Conservation (phyloP, 2,329 filamentous ascomycete species). For the Verticillium nubilum region DNA sequence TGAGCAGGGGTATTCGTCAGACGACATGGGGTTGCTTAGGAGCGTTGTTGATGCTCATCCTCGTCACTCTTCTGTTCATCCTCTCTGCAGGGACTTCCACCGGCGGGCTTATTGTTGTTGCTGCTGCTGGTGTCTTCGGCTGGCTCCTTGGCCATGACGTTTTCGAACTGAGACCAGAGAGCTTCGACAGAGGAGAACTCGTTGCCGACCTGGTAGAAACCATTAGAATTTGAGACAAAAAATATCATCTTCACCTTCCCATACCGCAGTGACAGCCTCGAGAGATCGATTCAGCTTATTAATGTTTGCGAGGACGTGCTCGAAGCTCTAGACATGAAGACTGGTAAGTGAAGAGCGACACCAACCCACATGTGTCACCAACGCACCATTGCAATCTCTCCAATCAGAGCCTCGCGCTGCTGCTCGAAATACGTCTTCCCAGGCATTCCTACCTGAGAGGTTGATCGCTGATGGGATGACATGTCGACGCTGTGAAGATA, state of each 20-base stretch:
- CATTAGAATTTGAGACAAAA: neutral
- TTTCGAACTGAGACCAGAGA: conserved; percentile 95
- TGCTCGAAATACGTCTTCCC: conserved; percentile 68
- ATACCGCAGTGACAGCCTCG: conserved; percentile 82
- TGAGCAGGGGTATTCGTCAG: conserved; percentile 1
- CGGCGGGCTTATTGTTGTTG: conserved; percentile 12
- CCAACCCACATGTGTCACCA: too few relatives aligned
- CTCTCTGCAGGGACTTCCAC: conserved; percentile 18
- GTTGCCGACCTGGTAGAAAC: conserved; percentile 69
- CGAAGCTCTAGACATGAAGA: conserved; percentile 64
- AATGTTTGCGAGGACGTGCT: conserved; percentile 90
- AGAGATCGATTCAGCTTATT: conserved; percentile 91
- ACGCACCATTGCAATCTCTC: conserved; percentile 66
- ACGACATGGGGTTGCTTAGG: neutral
- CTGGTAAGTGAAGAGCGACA: too few relatives aligned
- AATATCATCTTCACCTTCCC: conserved; percentile 16
- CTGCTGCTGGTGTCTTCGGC: conserved; percentile 16
- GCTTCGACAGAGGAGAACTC: conserved; percentile 97
- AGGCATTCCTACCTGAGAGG: conserved; percentile 6
- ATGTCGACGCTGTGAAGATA: conserved; percentile 1
- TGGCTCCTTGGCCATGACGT: conserved; percentile 77
- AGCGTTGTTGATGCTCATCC: conserved; percentile 17
- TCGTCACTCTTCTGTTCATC: conserved; percentile 19
- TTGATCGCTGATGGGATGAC: conserved; percentile 12
- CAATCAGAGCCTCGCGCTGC: conserved; percentile 65